Base-by-base conservation (phyloP, 225 moss, liverwort and hornwort species). In the Anthoceros angustus region DNA sequence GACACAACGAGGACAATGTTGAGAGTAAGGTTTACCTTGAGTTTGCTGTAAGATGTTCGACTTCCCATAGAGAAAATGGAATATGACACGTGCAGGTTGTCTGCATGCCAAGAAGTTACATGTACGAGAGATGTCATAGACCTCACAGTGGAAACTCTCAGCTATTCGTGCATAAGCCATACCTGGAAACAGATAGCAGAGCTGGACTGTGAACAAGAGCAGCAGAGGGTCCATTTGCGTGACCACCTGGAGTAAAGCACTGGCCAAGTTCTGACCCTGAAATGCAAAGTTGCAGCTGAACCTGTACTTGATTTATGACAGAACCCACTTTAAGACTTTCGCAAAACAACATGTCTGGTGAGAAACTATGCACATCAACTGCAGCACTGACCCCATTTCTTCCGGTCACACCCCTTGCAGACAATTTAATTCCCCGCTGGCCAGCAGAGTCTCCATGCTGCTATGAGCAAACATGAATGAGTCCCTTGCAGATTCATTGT, bases 381-480 rank as follows among this genome's bases (percentile, higher is more conserved):
- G 55, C 7, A 50, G 3, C 11, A 16, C 18, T 18, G 18, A 55
- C 55, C 55, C 55, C 55, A 55, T 15, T 20, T 15, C 55, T 4
- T 7, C n/a, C 55, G 55, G n/a, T 55, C 18, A 55, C 55, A 55
- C 55, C 55, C n/a, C 18, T 15, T 6, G 55, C 23, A 8, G 55
- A 55, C 18, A 55, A 12, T 55, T 55, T 55, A 23, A 55, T 55
- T 55, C 55, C 55, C 55, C 55, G 18, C n/a, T 20, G 55, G n/a
- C 55, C 55, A 55, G n/a, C 55, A 55, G 55, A 55, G 55, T 55
- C 55, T 15, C 55, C 55, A 20, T 55, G 55, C 55, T 55, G 55
- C 55, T 1, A 55, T 4, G n/a, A 20, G n/a, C 12, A 15, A 18
- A 55, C n/a, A 20, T 55, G 8, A 7, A 20, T 55, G 5, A 55